Conservation (phyloP, 2,329 filamentous ascomycete genomes). For the Knufia petricola region DNA sequence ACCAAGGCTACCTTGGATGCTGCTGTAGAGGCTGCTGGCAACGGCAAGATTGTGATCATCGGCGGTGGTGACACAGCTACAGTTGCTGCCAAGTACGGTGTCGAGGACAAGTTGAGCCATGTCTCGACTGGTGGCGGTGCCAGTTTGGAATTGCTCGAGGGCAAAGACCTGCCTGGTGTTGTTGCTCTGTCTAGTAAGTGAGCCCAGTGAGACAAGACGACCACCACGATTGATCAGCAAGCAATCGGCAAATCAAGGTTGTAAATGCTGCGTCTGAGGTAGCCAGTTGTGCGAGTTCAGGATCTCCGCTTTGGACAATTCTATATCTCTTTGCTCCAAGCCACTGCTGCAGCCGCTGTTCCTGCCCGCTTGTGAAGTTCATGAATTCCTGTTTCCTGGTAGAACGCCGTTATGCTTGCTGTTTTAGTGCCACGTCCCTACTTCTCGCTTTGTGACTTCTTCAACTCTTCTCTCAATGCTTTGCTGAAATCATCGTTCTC, state of each 20-base stretch:
- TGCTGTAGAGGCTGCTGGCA: conserved; percentile 68
- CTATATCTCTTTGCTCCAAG: background rate
- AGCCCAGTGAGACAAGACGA: conserved; percentile 12
- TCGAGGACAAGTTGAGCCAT: conserved; percentile 95
- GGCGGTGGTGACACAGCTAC: conserved; percentile 97
- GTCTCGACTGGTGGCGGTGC: conserved; percentile 96
- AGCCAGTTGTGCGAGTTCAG: conserved; percentile 2
- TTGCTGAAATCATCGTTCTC: conserved; percentile 92
- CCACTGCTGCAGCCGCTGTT: background rate
- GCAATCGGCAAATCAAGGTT: conserved; percentile 12
- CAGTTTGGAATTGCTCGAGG: conserved; percentile 90
- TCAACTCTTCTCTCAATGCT: conserved; percentile 84
- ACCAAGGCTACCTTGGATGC: conserved; percentile 90
- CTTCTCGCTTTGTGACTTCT: conserved; percentile 66
- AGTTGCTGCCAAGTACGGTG: conserved; percentile 92
- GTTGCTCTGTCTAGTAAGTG: conserved; percentile 73
- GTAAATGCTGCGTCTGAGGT: conserved; percentile 6
- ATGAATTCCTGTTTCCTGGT: conserved; percentile 10
- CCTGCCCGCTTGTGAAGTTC: background rate
- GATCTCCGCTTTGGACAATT: conserved; percentile 9
- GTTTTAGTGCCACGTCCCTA: conserved; percentile 7
- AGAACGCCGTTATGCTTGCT: conserved; percentile 11
- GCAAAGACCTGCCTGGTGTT: conserved; percentile 94
- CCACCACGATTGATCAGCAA: conserved; percentile 9
- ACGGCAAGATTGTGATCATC: conserved; percentile 94